Conservation (phyloP, 345 rosid species). For the Angophora floribunda region DNA sequence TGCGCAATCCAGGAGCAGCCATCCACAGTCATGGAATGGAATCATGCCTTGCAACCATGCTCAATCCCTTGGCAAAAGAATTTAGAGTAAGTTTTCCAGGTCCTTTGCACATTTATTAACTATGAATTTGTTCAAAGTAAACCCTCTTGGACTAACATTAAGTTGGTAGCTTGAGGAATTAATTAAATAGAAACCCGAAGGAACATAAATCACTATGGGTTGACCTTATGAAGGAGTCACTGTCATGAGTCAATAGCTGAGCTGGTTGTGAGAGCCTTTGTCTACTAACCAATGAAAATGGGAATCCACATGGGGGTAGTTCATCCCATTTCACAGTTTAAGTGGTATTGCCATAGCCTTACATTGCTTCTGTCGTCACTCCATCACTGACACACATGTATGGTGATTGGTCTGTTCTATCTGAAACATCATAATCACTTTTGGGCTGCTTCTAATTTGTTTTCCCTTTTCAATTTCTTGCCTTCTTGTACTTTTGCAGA, state of each 20-base stretch:
- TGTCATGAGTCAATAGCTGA: neutral
- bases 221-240: neutral
- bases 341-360: neutral
- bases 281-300: neutral
- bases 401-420: neutral
- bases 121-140: neutral
- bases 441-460: neutral
- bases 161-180: neutral
- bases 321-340: neutral
- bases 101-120: neutral
- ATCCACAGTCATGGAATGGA: slow-evolving; percentile 98
- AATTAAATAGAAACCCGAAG: neutral
- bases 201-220: neutral
- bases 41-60: slow-evolving; percentile 92
- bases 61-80: slow-evolving; percentile 76
- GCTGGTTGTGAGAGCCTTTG: neutral
- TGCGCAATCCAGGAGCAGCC: slow-evolving; percentile 94
- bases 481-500: slow-evolving; percentile 25
- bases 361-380: neutral
- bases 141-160: neutral
- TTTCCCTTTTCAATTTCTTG: neutral
- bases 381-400: neutral
- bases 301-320: neutral
- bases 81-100: slow-evolving; percentile 54
- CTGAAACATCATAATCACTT: neutral